Evolutionary conservation across 2,329 filamentous ascomycete genomes (phyloP).

Genomic region (Alternaria burnsii): DNA sequence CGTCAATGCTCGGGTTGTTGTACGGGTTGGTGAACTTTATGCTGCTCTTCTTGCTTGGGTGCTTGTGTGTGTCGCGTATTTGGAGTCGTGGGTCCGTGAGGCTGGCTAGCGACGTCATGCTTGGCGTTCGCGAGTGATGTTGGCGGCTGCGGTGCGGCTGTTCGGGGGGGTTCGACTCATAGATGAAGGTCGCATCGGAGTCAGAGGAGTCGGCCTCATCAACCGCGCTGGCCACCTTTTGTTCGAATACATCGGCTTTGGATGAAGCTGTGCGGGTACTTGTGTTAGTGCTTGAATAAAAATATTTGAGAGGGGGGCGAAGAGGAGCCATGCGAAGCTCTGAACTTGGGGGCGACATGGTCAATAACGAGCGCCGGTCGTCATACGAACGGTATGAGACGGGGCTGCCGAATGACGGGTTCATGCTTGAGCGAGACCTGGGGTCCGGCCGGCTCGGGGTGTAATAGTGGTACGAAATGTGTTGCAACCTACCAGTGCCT

Average conservation of each 20-base stretch:
- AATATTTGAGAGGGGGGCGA: conserved; percentile 42
- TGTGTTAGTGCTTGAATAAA: conserved; percentile 48
- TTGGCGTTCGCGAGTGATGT: conserved; percentile 88
- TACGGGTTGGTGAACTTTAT: conserved; percentile 93
- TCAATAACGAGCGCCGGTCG: conserved; percentile 36
- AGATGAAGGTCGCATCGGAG: conserved; percentile 98
- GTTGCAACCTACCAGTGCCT: conserved; percentile 72
- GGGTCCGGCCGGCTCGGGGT: conserved; percentile 36
- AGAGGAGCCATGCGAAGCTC: conserved; percentile 37
- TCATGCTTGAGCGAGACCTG: conserved; percentile 35
- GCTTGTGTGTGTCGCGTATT: conserved; percentile 69
- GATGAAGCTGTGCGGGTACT: conserved; percentile 72
- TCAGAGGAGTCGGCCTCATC: conserved; percentile 97
- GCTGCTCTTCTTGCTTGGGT: conserved; percentile 80
- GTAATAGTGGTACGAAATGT: conserved; percentile 46
- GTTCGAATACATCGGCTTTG: conserved; percentile 98
- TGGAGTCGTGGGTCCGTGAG: conserved; percentile 66
- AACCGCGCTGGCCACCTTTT: conserved; percentile 93
- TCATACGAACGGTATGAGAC: conserved; percentile 44
- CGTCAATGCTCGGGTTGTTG: conserved; percentile 66
- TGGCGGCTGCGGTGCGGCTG: conserved; percentile 73
- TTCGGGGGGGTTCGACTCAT: conserved; percentile 90
- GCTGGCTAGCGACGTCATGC: conserved; percentile 81
- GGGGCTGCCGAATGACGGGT: conserved; percentile 43
- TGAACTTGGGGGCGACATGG: conserved; percentile 37